Percentiles rank a stretch among this genome's conserved stretches.
Conservation (phyloP, 768 basidiomycete genomes). For the Rhizopogon roseolus region DNA sequence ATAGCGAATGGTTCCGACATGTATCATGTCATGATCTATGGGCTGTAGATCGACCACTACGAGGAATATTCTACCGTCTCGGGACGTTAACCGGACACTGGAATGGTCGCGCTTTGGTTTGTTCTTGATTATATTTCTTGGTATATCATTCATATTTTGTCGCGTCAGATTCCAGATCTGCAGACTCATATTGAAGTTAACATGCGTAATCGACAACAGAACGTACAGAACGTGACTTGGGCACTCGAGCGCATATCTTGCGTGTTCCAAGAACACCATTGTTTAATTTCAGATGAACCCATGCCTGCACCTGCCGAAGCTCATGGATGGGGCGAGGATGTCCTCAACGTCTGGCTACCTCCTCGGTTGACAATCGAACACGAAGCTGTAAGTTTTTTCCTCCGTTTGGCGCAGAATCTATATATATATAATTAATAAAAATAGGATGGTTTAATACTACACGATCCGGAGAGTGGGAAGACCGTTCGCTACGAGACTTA, state of each 20-base stretch:
- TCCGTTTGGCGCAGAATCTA: neutral
- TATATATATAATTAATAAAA: neutral
- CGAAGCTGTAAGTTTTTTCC: slow-evolving; percentile 24
- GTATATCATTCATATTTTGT: slow-evolving; percentile 2
- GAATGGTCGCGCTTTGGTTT: slow-evolving; percentile 43
- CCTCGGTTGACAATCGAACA: slow-evolving; percentile 27
- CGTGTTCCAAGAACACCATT: slow-evolving; percentile 43
- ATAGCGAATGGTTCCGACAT: slow-evolving; percentile 45
- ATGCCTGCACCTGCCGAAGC: slow-evolving; percentile 30
- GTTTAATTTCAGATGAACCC: slow-evolving; percentile 33
- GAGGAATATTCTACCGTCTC: slow-evolving; percentile 36
- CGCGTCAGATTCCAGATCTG: slow-evolving; percentile 19
- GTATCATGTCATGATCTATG: slow-evolving; percentile 38
- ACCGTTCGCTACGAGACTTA: slow-evolving; percentile 43
- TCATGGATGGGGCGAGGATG: slow-evolving; percentile 33
- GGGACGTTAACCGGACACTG: slow-evolving; percentile 42
- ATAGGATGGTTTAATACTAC: slow-evolving; percentile 39
- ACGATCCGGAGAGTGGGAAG: slow-evolving; percentile 34
- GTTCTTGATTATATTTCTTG: slow-evolving; percentile 12
- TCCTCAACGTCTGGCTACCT: slow-evolving; percentile 48
- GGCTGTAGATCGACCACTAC: slow-evolving; percentile 29
- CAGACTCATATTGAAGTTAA: slow-evolving; percentile 19
- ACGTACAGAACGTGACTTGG: slow-evolving; percentile 19
- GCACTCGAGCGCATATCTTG: slow-evolving; percentile 35
- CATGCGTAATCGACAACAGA: slow-evolving; percentile 13